phyloP scores from a whole-genome alignment of 768 basidiomycete genomes.

The Boletus huronensis region DNA sequence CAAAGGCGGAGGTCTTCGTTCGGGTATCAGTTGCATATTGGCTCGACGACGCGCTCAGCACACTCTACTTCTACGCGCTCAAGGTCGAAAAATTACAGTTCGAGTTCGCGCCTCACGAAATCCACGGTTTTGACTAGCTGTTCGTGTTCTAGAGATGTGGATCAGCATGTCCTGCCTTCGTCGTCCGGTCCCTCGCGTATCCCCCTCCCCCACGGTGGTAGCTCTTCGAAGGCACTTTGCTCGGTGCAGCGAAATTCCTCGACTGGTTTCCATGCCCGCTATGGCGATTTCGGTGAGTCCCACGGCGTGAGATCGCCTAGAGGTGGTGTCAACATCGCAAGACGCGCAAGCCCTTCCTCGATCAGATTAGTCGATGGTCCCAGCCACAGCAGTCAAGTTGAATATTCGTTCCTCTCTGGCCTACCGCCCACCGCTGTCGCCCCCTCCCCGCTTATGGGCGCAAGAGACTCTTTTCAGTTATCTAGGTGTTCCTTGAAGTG shows the following conservation, averaged over 20 bases:
- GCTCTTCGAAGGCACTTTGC: background rate
- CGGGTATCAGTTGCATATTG: constrained; percentile 6
- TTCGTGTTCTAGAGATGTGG: constrained; percentile 3
- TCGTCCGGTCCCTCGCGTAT: background rate
- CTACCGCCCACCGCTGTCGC: constrained; percentile 15
- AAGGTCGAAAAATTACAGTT: background rate
- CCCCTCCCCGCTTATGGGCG: constrained; percentile 22
- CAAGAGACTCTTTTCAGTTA: constrained; percentile 31
- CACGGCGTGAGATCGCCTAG: background rate
- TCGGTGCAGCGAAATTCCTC: background rate
- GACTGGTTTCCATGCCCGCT: background rate
- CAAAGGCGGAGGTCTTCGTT: constrained; percentile 3
- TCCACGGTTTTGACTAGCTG: constrained; percentile 8
- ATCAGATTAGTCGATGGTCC: constrained; percentile 24
- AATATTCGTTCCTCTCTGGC: constrained; percentile 25
- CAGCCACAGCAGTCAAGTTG: constrained; percentile 10
- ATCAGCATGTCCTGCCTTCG: background rate
- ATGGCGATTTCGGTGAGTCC: constrained; percentile 8
- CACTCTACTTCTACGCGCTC: background rate
- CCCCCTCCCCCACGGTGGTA: background rate
- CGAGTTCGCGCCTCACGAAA: constrained; percentile 5
- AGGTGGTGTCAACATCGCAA: background rate
- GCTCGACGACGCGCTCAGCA: constrained; percentile 8
- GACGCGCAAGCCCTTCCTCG: constrained; percentile 21
- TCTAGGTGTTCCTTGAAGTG: constrained; percentile 12